Evolutionary conservation across 345 rosid species (phyloP).

Genomic region (Rhodomyrtus tomentosa): DNA sequence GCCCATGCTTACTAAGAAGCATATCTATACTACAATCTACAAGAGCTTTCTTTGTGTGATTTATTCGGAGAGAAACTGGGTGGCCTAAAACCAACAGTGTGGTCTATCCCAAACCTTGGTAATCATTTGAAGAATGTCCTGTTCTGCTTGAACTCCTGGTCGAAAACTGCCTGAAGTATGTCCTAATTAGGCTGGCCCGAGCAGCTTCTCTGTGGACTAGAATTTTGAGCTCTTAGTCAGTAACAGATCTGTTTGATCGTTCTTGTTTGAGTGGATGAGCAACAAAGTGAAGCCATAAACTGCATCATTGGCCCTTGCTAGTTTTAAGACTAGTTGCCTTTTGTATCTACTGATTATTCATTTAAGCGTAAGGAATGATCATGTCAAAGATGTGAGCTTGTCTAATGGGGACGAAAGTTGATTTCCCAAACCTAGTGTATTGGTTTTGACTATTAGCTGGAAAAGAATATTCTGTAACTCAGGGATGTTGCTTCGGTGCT

Average conservation of each 20-base stretch:
- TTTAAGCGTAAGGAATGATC: neutral
- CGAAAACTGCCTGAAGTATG: neutral
- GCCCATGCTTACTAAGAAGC: neutral
- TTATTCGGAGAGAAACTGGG: neutral
- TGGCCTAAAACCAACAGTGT: neutral
- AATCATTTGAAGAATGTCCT: neutral
- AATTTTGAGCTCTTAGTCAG: neutral
- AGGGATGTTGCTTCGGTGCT: neutral
- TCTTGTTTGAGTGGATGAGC: neutral
- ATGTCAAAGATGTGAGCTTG: neutral
- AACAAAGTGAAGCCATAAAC: neutral
- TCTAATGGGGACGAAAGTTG: neutral
- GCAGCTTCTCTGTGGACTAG: neutral
- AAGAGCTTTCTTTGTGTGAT: neutral
- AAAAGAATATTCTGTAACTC: neutral
- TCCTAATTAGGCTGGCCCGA: neutral
- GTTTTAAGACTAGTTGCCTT: neutral
- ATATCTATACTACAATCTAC: neutral
- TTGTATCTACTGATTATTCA: neutral
- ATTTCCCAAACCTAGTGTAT: neutral
- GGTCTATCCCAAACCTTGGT: neutral
- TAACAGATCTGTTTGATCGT: neutral
- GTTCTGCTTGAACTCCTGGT: neutral
- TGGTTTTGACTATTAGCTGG: neutral
- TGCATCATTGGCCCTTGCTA: neutral